Evolutionary conservation across 441 rosid genomes (phyloP), one percentile per base, ranked within the genome.

Genomic region (Lepidium campestre): DNA sequence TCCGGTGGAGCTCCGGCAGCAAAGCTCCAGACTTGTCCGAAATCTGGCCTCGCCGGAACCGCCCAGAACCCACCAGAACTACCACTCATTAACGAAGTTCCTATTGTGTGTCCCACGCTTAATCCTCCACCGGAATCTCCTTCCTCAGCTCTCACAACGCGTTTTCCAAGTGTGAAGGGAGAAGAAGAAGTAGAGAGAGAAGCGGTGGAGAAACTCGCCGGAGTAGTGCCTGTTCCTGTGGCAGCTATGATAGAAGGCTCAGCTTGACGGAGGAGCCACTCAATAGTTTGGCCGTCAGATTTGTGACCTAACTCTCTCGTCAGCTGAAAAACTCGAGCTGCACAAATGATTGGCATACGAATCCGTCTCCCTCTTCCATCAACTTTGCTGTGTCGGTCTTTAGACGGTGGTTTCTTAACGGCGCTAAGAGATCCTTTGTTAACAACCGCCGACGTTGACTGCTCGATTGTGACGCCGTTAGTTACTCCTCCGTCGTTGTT

Each of bases 241-340:
- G 98, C 97, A 8, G 97, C 97, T 50, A 93, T 84, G 50, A 93
- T 93, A 17, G 98, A 88, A 17, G 97, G 98, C 83, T 93, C 98
- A 1, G 97, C 98, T 66, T 93, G 96, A 48, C 96, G 96, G 27
- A 93, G 94, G 4, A 93, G 96, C 98, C 98, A 93, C 76, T 90
- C 96, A 8, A 93, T 93, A 14, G 98, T 93, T 74, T 93, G 93
- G 25, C 98, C 98, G 42, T 93, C 96, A 17, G 98, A 93, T 71
- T 93, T 93, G 64, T 86, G 98, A 14, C 98, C 98, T 31, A 90
- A 78, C 81, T 90, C 97, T 5, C 92, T 85, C 6, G 97, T 90
- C 65, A 93, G 62, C 77, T 93, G 98, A 61, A 93, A 93, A 49
- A 93, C 97, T 4, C 98, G 83, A 18, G 98, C 96, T 2, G 97